A percentile compares a stretch with the other conserved stretches of the same genome.
These are phyloP conservation scores for Agastache rugosa DNA, from an alignment of 257 asterid genomes.

Conservation along the genomic window DNA sequence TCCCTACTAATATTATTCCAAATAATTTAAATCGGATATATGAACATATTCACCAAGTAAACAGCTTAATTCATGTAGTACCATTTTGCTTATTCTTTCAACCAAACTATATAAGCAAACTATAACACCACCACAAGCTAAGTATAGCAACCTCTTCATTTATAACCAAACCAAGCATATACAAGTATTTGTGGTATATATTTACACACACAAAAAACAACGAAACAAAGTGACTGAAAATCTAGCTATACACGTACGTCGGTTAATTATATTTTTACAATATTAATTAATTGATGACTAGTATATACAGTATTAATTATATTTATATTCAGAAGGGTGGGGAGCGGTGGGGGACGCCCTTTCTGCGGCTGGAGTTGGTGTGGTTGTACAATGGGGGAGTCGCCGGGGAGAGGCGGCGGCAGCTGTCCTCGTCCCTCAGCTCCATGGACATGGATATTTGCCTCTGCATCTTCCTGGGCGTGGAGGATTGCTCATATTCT, in stretches of 20 bases:
- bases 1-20: too few species aligned
- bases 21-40: too few species aligned
- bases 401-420: conserved; percentile 47
- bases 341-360: conserved; percentile 76
- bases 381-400: conserved; percentile 68
- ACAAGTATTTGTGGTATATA: conserved; percentile 5
- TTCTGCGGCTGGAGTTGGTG: conserved; percentile 64
- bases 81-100: too few species aligned
- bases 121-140: too few species aligned
- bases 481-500: conserved; percentile 32
- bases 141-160: too few species aligned
- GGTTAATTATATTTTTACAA: too few species aligned
- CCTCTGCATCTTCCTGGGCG: conserved; percentile 52
- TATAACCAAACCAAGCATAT: background rate
- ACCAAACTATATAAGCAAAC: too few species aligned
- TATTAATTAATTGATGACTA: too few species aligned
- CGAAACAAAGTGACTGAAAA: background rate
- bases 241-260: background rate
- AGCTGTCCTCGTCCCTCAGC: conserved; percentile 27
- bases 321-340: conserved; percentile 56
- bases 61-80: too few species aligned
- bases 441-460: background rate
- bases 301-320: too few species aligned
- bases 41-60: too few species aligned
- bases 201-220: conserved; percentile 11